Conservation (phyloP, 2,329 filamentous ascomycete genomes). For the Neonectria punicea region DNA sequence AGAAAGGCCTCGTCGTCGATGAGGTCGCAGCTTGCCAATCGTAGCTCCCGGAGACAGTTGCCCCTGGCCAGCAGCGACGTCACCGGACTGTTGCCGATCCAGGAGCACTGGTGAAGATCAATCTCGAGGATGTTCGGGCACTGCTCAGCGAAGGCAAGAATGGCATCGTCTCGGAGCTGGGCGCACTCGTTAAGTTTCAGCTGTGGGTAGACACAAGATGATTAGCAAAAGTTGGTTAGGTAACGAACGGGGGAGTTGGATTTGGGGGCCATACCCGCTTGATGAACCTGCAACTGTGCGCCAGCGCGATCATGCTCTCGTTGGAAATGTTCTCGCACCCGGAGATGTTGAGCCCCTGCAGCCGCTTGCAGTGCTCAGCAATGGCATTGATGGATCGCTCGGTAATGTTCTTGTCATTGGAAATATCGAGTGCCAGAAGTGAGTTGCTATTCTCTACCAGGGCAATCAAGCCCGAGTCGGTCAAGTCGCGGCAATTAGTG, state of each 20-base stretch:
- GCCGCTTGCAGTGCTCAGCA: slow-evolving; percentile 81
- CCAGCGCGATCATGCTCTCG: slow-evolving; percentile 83
- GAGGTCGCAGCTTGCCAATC: slow-evolving; percentile 84
- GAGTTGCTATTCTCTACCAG: slow-evolving; percentile 83
- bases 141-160: slow-evolving; percentile 86
- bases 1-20: slow-evolving; percentile 92
- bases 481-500: slow-evolving; percentile 87
- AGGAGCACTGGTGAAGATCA: slow-evolving; percentile 86
- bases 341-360: slow-evolving; percentile 95
- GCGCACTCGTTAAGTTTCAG: slow-evolving; percentile 93
- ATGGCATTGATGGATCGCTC: slow-evolving; percentile 82
- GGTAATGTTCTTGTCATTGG: slow-evolving; percentile 84
- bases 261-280: slow-evolving; percentile 74
- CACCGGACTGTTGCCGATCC: slow-evolving; percentile 85
- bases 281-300: slow-evolving; percentile 83
- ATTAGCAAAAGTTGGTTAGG: slow-evolving; percentile 43
- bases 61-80: slow-evolving; percentile 83
- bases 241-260: neutral
- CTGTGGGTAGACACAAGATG: slow-evolving; percentile 53
- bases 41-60: slow-evolving; percentile 87
- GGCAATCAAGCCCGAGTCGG: slow-evolving; percentile 83
- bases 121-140: slow-evolving; percentile 97
- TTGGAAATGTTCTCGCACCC: slow-evolving; percentile 87
- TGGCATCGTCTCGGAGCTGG: slow-evolving; percentile 84
- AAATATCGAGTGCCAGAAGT: slow-evolving; percentile 90